These are phyloP conservation scores for Colletotrichum lindemuthianum DNA, from an alignment of 2,329 filamentous ascomycete species.

Conservation along the genomic window DNA sequence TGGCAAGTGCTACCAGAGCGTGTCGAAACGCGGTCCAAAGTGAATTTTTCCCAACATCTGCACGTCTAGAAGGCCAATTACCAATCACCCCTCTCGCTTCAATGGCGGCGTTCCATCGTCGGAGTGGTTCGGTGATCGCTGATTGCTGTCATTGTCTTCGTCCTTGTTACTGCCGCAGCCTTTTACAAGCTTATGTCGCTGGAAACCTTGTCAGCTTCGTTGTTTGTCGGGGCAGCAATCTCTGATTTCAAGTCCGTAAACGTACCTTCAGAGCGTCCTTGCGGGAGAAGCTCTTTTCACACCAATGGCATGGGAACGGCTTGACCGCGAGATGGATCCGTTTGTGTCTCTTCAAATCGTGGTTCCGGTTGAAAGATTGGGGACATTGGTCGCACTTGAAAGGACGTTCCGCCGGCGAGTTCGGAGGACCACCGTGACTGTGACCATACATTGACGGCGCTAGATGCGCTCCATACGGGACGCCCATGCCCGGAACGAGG, in stretches of 20 bases:
- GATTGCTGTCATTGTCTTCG: conserved; percentile 14
- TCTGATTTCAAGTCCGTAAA: neutral
- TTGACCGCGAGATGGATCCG: conserved; percentile 95
- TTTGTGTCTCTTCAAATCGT: conserved; percentile 96
- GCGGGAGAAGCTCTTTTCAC: conserved; percentile 95
- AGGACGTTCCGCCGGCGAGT: conserved; percentile 76
- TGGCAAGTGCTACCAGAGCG: no score
- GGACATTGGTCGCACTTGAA: conserved; percentile 95
- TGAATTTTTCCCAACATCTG: no score
- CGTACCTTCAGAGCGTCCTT: conserved; percentile 97
- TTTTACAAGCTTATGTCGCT: conserved; percentile 73
- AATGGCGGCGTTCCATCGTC: conserved; percentile 29
- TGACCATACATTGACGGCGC: conserved; percentile 68
- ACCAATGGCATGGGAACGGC: conserved; percentile 90
- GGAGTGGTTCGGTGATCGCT: conserved; percentile 27
- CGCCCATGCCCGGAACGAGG: conserved; percentile 70
- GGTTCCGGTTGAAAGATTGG: conserved; percentile 95
- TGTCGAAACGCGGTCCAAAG: no score
- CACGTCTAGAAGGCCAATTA: no score
- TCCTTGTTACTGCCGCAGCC: conserved; percentile 58
- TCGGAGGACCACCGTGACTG: conserved; percentile 60
- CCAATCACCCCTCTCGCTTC: conserved; percentile 17
- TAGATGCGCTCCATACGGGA: conserved; percentile 63
- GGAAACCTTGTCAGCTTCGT: conserved; percentile 33
- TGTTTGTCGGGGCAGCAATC: no score